Base-by-base conservation (phyloP, 2,329 filamentous ascomycete species). In the Clarireedia paspali region DNA sequence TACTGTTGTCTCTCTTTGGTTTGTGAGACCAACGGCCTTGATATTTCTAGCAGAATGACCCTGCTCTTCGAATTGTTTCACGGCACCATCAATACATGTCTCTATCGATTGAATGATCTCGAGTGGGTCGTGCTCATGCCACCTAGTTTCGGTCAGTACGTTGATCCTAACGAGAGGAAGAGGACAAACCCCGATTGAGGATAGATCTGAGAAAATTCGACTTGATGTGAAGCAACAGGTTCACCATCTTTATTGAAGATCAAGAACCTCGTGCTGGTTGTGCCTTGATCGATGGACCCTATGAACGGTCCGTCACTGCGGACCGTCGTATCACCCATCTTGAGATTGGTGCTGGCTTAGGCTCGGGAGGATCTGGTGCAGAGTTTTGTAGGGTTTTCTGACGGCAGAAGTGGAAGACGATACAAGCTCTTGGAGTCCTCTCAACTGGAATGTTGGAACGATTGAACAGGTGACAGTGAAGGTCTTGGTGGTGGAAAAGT, bases 121-220 rank as follows among this genome's bases (percentile, higher is more conserved):
- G 50, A 82, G 73, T 4, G 91, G 89, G 66, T 95, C 86, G 68
- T 95, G 90, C 70, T 96, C 91, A 70, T 95, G 89, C 89, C 89
- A 95, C 71, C 89, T 92, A 67, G 24, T 10, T 30, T 17, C n/a
- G 7, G 27, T 59, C 20, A 60, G 38, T 55, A 20, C 44, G 39
- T 7, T 45, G 5, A 23, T 15, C 12, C 6, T 39, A 5, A 20
- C n/a, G 46, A 46, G 44, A 42, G 27, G 26, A 46, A 30, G 46
- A 36, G 20, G n/a, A 61, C 78, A 74, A 72, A 89, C 85, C 88
- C 88, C 64, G 88, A 81, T 56, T 88, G 78, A 42, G 87, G 85
- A 70, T 90, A 89, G 59, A 84, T 79, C 67, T 91, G 87, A 62
- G 77, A 80, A 67, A 91, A 89, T 68, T 91, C 87, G 57, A 88